Evolutionary conservation across 345 rosid species (phyloP).

Genomic region (Hibiscus tridactylites): DNA sequence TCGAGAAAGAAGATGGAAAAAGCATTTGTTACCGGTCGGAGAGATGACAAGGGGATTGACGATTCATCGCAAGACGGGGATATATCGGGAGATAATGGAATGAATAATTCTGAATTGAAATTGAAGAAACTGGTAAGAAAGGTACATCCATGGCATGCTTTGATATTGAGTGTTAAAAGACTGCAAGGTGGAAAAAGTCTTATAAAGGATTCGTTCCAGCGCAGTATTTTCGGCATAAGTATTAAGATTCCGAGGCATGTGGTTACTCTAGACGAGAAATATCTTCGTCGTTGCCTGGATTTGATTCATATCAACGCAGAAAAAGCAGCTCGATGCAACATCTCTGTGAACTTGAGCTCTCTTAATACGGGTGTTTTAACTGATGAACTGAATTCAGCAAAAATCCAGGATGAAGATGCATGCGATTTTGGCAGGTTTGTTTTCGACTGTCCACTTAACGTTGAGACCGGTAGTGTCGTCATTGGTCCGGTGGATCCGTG

Average conservation of each 20-base stretch:
- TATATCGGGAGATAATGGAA: conserved; percentile 12
- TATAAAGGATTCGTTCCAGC: conserved; percentile 39
- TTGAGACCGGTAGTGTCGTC: conserved; percentile 42
- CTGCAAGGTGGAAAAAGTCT: conserved; percentile 38
- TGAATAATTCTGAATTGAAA: conserved; percentile 20
- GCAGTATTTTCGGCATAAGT: conserved; percentile 31
- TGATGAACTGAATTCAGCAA: conserved; percentile 20
- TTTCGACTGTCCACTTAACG: conserved; percentile 44
- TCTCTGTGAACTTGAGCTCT: conserved; percentile 34
- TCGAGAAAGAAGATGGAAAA: conserved; percentile 43
- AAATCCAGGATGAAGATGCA: conserved; percentile 25
- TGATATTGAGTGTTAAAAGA: conserved; percentile 40
- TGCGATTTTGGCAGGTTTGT: conserved; percentile 33
- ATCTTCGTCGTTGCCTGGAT: conserved; percentile 68
- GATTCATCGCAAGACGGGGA: conserved; percentile 29
- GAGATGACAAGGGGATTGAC: conserved; percentile 32
- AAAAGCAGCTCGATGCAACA: conserved; percentile 37
- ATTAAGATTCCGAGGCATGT: conserved; percentile 66
- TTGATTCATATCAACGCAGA: conserved; percentile 47
- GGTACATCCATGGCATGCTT: conserved; percentile 30
- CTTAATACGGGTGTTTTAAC: conserved; percentile 28
- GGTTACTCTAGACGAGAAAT: conserved; percentile 68
- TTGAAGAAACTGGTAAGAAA: conserved; percentile 32
- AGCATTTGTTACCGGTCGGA: conserved; percentile 22
- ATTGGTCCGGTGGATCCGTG: conserved; percentile 38